phyloP scores from a whole-genome alignment of 345 rosid genomes.

The Sonneratia alba region DNA sequence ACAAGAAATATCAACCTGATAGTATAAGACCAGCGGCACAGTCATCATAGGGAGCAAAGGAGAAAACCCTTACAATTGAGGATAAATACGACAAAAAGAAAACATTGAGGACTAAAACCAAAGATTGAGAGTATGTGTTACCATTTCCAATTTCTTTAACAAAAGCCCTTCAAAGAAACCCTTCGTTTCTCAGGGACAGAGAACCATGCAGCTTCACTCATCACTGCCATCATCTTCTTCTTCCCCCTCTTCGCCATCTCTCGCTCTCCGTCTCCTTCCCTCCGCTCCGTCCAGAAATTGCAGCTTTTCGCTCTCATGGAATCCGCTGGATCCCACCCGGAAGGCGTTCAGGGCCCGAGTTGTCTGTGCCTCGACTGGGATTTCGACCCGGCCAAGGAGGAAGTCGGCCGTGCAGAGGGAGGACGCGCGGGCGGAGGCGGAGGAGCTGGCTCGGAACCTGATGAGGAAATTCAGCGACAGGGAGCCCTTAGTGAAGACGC shows the following conservation, averaged over 20 bases:
- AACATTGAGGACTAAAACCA: no score
- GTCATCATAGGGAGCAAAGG: no score
- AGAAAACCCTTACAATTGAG: no score
- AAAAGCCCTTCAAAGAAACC: neutral
- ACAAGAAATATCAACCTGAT: no score
- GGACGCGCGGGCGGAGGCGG: conserved; percentile 44
- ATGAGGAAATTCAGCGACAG: conserved; percentile 45
- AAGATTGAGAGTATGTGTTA: no score
- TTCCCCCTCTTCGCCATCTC: conserved; percentile 12
- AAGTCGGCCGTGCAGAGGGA: conserved; percentile 24
- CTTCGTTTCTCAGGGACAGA: neutral
- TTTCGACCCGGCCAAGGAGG: conserved; percentile 43
- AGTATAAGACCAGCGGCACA: no score
- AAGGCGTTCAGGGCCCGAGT: conserved; percentile 13
- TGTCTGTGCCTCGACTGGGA: conserved; percentile 32
- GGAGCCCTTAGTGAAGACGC: conserved; percentile 60
- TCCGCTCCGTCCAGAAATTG: conserved; percentile 5
- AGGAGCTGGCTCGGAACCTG: conserved; percentile 49
- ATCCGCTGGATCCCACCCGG: conserved; percentile 2
- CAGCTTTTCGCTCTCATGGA: conserved; percentile 15
- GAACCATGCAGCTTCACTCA: conserved; percentile 1
- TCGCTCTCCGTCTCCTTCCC: conserved; percentile 8
- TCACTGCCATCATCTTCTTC: conserved; percentile 4
- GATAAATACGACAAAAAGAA: no score
- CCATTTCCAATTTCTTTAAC: no score